Conservation (phyloP, 768 basidiomycete genomes). For the Zangia roseola region DNA sequence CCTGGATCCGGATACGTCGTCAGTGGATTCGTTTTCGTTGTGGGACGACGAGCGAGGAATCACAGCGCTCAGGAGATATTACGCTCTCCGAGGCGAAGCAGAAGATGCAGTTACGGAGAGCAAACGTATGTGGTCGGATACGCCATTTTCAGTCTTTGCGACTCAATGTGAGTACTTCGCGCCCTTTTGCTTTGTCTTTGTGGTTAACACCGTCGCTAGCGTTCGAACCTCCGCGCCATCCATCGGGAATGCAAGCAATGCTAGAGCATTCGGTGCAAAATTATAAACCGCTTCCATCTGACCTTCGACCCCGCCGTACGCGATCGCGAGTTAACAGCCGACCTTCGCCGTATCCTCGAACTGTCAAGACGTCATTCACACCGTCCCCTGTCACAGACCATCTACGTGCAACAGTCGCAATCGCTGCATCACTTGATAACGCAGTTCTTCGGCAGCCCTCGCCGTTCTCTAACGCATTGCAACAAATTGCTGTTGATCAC, state of each 20-base stretch:
- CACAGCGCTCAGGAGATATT: constrained; percentile 61
- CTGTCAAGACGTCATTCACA: constrained; percentile 45
- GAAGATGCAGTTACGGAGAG: constrained; percentile 67
- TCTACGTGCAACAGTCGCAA: constrained; percentile 24
- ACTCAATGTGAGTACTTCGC: constrained; percentile 59
- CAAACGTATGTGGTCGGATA: constrained; percentile 63
- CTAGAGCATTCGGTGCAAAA: constrained; percentile 70
- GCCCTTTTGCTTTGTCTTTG: not conserved
- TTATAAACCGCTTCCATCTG: constrained; percentile 71
- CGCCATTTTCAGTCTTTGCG: constrained; percentile 70
- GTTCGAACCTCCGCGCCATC: constrained; percentile 67
- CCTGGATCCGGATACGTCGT: constrained; percentile 55
- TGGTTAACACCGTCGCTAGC: constrained; percentile 39
- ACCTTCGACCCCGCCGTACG: constrained; percentile 58
- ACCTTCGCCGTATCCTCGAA: constrained; percentile 70
- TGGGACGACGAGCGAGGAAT: constrained; percentile 77
- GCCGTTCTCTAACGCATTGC: constrained; percentile 36
- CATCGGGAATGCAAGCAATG: constrained; percentile 67
- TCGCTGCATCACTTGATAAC: constrained; percentile 18
- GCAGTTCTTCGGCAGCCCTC: constrained; percentile 9
- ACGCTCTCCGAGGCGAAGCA: constrained; percentile 67
- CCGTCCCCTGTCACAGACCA: constrained; percentile 36
- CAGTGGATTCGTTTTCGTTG: constrained; percentile 40
- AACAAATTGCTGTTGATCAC: constrained; percentile 42
- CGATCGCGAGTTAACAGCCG: constrained; percentile 71